These are phyloP conservation scores for Evernia prunastri DNA, from an alignment of 495 filamentous ascomycete species.

Conservation along the genomic window DNA sequence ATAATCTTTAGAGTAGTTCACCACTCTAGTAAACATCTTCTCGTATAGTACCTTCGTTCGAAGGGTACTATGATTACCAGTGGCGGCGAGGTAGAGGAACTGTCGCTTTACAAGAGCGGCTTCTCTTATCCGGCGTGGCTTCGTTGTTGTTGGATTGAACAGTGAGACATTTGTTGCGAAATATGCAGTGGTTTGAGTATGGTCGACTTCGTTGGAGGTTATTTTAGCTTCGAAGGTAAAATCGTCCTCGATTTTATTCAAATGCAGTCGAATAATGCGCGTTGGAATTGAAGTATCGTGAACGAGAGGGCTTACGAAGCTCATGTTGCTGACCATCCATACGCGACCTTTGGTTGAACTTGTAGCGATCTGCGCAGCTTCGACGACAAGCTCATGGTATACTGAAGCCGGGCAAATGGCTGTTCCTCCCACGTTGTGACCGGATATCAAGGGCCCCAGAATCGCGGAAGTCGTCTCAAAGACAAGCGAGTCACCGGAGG, in stretches of 20 bases:
- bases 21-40: neutral
- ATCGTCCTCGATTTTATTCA: neutral
- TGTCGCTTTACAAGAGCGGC: neutral
- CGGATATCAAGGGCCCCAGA: neutral
- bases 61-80: neutral
- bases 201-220: too few species aligned
- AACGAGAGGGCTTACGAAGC: neutral
- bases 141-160: too few species aligned
- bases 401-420: conserved; percentile 2
- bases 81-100: neutral
- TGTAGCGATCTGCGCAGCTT: neutral
- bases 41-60: conserved; percentile 1
- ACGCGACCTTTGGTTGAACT: neutral
- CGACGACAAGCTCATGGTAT: neutral
- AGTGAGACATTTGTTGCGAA: too few species aligned
- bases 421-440: neutral
- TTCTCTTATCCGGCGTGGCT: too few species aligned
- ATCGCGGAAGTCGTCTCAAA: neutral
- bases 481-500: neutral
- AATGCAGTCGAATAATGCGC: neutral
- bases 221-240: neutral
- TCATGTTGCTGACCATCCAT: neutral
- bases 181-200: too few species aligned
- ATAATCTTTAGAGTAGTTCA: conserved; percentile 6
- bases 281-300: neutral